Evolutionary conservation across 441 rosid species (phyloP).

Genomic region (Gossypium davidsonii): DNA sequence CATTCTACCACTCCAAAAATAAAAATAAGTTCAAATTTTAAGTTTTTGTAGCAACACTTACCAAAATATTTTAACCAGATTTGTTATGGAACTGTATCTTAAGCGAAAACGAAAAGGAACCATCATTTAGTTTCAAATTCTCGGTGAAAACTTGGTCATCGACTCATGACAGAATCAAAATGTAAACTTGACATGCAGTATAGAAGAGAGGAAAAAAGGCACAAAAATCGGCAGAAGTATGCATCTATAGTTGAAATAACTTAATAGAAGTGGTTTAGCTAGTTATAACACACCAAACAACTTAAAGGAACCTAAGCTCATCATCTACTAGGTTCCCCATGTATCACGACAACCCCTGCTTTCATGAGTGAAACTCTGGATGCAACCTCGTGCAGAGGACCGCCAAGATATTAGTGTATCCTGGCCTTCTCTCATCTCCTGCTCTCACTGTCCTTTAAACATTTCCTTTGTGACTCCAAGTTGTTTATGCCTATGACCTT

Average conservation of each 20-base stretch:
- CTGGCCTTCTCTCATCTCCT: neutral
- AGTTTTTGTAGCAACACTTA: neutral
- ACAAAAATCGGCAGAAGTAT: neutral
- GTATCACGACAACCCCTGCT: neutral
- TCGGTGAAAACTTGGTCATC: neutral
- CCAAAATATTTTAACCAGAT: neutral
- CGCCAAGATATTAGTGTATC: neutral
- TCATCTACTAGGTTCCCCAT: neutral
- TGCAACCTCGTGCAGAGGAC: neutral
- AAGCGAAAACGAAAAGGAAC: neutral
- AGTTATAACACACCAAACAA: neutral
- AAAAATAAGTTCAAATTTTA: neutral
- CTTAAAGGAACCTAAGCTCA: neutral
- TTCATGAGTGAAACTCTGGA: neutral
- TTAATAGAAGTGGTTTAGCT: neutral
- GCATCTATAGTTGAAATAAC: neutral
- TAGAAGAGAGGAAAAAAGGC: neutral
- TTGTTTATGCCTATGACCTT: neutral
- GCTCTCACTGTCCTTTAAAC: neutral
- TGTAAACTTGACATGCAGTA: neutral
- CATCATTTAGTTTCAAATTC: neutral
- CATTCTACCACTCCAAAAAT: neutral
- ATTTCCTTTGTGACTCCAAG: neutral
- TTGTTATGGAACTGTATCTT: neutral
- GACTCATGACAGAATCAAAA: neutral